Evolutionary conservation across 2,329 filamentous ascomycete species (phyloP).

Genomic region (Aspergillus ibericus): DNA sequence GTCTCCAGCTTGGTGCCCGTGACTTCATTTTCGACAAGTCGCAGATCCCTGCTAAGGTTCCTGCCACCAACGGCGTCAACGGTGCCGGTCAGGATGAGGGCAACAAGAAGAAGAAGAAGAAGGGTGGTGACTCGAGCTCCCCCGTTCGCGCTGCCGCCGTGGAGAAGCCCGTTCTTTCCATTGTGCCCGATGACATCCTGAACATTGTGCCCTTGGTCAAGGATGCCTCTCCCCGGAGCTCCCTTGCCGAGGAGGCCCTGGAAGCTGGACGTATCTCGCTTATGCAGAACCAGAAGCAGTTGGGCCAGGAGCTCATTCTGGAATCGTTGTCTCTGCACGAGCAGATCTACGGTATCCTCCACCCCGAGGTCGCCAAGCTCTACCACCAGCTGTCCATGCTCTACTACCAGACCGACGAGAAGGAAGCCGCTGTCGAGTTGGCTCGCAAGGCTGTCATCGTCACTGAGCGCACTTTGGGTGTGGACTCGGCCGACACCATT

Average conservation of each 20-base stretch:
- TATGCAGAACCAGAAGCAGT: constrained; percentile 88
- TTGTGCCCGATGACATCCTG: constrained; percentile 79
- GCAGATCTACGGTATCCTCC: constrained; percentile 96
- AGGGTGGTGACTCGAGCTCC: constrained; percentile 52
- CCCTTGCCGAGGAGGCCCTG: constrained; percentile 89
- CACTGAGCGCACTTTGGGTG: constrained; percentile 86
- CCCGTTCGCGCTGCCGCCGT: constrained; percentile 46
- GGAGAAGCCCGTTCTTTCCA: constrained; percentile 58
- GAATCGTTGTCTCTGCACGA: constrained; percentile 95
- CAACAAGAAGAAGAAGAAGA: constrained; percentile 63
- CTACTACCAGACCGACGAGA: constrained; percentile 97
- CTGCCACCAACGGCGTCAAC: constrained; percentile 40
- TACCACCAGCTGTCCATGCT: constrained; percentile 95
- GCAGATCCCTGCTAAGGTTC: constrained; percentile 36
- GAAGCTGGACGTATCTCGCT: constrained; percentile 97
- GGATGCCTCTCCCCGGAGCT: constrained; percentile 86
- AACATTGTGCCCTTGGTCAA: constrained; percentile 95
- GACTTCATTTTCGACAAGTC: constrained; percentile 67
- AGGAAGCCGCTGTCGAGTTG: constrained; percentile 90
- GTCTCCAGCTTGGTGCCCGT: constrained; percentile 81
- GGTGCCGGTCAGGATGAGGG: constrained; percentile 38
- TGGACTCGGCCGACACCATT: constrained; percentile 91
- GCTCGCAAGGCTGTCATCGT: constrained; percentile 96
- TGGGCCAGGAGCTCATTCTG: constrained; percentile 92
- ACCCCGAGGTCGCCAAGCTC: constrained; percentile 91